phyloP scores from a whole-genome alignment of 169 alveolate genomes.

The Blepharisma undulans region DNA sequence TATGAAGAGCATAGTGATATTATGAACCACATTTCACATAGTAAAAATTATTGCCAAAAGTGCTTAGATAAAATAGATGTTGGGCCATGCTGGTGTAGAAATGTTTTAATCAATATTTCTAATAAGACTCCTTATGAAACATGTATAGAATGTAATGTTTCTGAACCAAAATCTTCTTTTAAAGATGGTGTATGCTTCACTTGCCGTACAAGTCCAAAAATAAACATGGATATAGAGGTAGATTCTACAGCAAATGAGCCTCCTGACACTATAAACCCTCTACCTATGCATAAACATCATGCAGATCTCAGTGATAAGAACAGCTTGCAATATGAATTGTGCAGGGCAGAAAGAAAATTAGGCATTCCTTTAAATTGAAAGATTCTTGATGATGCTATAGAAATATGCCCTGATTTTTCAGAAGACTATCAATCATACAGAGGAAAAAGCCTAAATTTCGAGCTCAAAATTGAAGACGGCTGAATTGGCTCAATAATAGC shows the following conservation, averaged over 20 bases:
- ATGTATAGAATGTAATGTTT: neutral
- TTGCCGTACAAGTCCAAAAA: neutral
- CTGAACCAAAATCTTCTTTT: neutral
- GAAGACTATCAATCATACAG: too few relatives aligned
- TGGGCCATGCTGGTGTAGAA: neutral
- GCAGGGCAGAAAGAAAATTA: neutral
- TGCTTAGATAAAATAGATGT: neutral
- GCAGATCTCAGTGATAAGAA: too few relatives aligned
- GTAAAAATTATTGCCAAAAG: neutral
- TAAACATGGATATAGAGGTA: neutral
- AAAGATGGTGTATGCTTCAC: neutral
- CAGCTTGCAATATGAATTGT: too few relatives aligned
- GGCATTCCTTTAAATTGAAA: neutral
- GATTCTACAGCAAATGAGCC: neutral
- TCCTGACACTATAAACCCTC: too few relatives aligned
- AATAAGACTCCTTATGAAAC: neutral
- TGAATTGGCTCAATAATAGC: too few relatives aligned
- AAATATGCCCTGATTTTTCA: too few relatives aligned
- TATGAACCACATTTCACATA: neutral
- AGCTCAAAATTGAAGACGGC: too few relatives aligned
- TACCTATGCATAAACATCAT: too few relatives aligned
- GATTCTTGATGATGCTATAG: neutral
- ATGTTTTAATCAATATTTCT: neutral
- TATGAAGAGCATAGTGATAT: neutral
- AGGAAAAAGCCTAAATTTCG: too few relatives aligned